phyloP scores from a whole-genome alignment of 805 yeast genomes.

The Myxozyma udenii region DNA sequence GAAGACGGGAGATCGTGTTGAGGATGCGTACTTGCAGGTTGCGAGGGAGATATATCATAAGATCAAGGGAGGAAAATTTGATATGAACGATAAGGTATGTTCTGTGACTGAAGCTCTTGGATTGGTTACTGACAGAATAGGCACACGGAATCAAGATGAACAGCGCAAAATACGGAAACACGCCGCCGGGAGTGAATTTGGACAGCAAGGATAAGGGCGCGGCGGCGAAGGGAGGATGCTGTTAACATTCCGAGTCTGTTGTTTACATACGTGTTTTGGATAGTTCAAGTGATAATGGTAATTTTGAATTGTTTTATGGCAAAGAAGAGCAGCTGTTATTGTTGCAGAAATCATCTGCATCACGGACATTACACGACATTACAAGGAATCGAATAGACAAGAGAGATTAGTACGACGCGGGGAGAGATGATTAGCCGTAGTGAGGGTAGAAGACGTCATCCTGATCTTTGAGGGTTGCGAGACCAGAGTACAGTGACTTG shows the following conservation, averaged over 20 bases:
- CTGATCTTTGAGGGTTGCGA: slow-evolving; percentile 22
- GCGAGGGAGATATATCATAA: slow-evolving; percentile 38
- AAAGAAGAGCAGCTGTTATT: no score
- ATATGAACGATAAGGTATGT: slow-evolving; percentile 36
- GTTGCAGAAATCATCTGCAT: no score
- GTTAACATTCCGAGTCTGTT: no score
- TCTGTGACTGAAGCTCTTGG: no score
- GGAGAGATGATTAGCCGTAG: slow-evolving; percentile 7
- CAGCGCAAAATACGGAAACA: slow-evolving; percentile 20
- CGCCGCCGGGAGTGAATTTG: slow-evolving; percentile 8
- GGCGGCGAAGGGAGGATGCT: slow-evolving; percentile 21
- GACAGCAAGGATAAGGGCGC: slow-evolving; percentile 10
- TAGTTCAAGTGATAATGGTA: no score
- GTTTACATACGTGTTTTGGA: no score
- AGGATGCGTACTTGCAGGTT: slow-evolving; percentile 42
- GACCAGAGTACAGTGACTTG: slow-evolving; percentile 22
- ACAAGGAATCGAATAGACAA: no score
- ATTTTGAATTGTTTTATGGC: no score
- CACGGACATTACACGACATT: no score
- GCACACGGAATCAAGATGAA: slow-evolving; percentile 29
- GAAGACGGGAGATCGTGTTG: slow-evolving; percentile 58
- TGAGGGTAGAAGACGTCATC: slow-evolving; percentile 28
- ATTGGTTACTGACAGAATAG: background rate
- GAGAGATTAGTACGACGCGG: no score
- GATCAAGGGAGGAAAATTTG: slow-evolving; percentile 36